Evolutionary conservation across 345 rosid species (phyloP).

Genomic region (Adansonia digitata): DNA sequence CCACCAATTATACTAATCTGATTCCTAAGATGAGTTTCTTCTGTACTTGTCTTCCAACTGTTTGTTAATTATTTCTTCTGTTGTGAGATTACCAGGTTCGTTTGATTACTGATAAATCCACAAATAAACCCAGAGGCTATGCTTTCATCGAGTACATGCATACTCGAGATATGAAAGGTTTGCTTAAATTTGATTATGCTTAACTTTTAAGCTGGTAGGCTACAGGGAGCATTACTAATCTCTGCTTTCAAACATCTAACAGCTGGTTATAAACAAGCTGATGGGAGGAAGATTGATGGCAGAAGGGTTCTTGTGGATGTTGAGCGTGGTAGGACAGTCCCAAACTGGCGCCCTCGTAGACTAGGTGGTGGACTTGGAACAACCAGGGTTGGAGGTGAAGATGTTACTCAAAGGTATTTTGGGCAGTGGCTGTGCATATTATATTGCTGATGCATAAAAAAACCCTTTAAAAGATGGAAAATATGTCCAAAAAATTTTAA

Average conservation of each 20-base stretch:
- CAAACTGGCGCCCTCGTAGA: slow-evolving; percentile 99
- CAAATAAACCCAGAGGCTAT: slow-evolving; percentile 88
- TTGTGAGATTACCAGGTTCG: slow-evolving; percentile 58
- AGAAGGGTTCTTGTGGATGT: slow-evolving; percentile 98
- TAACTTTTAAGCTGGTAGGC: not conserved
- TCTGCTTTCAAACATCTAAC: slow-evolving; percentile 15
- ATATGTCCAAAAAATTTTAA: not conserved
- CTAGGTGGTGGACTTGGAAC: slow-evolving; percentile 99
- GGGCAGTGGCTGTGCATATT: slow-evolving; percentile 27
- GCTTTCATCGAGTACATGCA: slow-evolving; percentile 92
- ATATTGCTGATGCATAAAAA: not conserved
- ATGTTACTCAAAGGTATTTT: slow-evolving; percentile 45
- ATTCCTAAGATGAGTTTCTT: slow-evolving; percentile 11
- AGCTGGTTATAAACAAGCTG: slow-evolving; percentile 99
- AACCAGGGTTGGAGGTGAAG: slow-evolving; percentile 81
- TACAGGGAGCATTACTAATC: slow-evolving; percentile 5
- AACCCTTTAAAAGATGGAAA: not conserved
- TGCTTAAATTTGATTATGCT: not conserved
- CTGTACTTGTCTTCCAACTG: slow-evolving; percentile 10
- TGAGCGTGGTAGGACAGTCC: slow-evolving; percentile 96
- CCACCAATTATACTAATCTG: not conserved
- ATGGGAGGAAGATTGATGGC: slow-evolving; percentile 95
- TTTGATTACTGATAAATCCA: slow-evolving; percentile 58
- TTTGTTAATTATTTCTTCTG: slow-evolving; percentile 31
- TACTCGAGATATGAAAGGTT: slow-evolving; percentile 97